phyloP scores from a whole-genome alignment of 164 flowering plant species.

The grape (Vitis vinifera) region DNA sequence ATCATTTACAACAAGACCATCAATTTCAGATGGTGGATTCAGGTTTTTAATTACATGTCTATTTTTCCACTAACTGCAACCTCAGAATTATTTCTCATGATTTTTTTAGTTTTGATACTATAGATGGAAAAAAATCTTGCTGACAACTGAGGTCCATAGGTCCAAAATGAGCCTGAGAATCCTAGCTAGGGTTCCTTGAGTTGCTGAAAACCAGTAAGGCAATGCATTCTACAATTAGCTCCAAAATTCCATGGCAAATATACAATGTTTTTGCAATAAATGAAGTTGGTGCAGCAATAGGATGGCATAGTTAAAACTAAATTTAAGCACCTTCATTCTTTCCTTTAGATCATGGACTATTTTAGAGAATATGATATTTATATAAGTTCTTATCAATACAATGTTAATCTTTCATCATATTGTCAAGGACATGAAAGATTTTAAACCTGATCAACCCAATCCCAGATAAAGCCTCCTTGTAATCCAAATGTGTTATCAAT shows the following conservation, averaged over 20 bases:
- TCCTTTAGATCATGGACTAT: not conserved
- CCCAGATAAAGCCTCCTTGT: constrained; percentile 99
- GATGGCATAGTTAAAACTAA: not conserved
- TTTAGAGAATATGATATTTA: not conserved
- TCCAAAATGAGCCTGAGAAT: not conserved
- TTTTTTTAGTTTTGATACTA: no score
- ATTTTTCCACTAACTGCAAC: no score
- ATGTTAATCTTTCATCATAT: not conserved
- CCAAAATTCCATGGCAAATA: no score
- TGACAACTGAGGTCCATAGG: not conserved
- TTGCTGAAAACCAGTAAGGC: not conserved
- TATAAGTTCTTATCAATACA: not conserved
- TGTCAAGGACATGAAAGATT: not conserved
- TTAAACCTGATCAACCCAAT: constrained; percentile 94
- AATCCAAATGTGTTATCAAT: constrained; percentile 89
- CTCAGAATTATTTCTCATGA: no score
- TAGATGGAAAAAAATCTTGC: no score
- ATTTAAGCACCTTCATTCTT: not conserved
- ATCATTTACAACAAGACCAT: no score
- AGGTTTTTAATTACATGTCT: no score
- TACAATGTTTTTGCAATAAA: not conserved
- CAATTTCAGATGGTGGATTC: no score
- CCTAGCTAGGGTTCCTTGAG: not conserved
- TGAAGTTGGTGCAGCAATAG: not conserved
- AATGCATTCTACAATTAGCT: not conserved